Conservation (phyloP, 169 alveolate species). For the Eimeria tenella region DNA sequence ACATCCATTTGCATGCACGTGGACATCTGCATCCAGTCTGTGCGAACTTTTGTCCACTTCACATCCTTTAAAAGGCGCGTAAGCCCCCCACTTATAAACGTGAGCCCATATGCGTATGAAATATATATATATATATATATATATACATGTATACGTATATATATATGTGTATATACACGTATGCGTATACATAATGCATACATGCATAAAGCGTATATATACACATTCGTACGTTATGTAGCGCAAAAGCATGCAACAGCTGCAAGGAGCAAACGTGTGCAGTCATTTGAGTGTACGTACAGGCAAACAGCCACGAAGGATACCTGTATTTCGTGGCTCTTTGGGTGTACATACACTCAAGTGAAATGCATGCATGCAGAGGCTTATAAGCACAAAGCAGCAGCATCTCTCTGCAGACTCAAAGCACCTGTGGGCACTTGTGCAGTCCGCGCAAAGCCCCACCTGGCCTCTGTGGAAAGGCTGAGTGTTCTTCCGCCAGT, state of each 20-base stretch:
- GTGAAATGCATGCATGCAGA: not conserved
- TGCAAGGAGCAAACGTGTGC: no score
- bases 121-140: not conserved
- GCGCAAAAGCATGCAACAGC: not conserved
- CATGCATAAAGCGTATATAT: not conserved
- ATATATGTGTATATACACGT: not conserved
- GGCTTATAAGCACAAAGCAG: not conserved
- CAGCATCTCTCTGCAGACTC: not conserved
- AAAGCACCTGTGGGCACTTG: not conserved
- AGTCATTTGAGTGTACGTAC: no score
- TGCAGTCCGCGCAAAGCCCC: not conserved
- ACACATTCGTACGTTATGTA: not conserved
- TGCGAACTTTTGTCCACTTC: no score
- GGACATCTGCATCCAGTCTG: no score
- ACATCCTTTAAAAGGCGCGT: no score
- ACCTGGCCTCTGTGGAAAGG: constrained; percentile 84
- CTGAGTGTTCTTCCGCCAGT: constrained; percentile 83
- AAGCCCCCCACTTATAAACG: not conserved
- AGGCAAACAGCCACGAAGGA: no score
- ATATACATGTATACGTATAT: not conserved
- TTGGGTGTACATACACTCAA: not conserved
- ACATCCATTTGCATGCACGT: no score
- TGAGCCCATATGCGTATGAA: not conserved
- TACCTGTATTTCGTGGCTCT: no score
- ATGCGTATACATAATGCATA: not conserved